A percentile compares a stretch with the other conserved stretches of the same genome.
Conservation (phyloP, 768 basidiomycete species). For the Phaeotremella skinneri region DNA sequence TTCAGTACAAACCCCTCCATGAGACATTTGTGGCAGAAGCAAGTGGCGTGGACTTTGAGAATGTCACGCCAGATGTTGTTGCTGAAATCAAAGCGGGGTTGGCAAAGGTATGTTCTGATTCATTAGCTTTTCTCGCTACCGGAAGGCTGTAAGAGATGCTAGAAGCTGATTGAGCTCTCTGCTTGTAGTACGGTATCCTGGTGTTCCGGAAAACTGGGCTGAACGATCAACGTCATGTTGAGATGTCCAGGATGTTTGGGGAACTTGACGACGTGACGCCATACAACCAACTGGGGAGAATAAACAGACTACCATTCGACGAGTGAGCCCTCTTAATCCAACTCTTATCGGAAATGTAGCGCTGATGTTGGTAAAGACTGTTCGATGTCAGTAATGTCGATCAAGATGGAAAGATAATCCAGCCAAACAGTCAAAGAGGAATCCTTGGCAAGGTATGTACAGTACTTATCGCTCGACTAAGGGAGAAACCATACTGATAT, state of each 20-base stretch:
- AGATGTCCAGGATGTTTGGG: constrained; percentile 24
- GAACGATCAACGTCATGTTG: constrained; percentile 22
- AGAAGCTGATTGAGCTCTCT: not conserved
- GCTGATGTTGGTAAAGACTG: constrained; percentile 10
- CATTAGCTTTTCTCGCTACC: not conserved
- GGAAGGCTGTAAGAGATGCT: not conserved
- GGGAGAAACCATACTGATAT: not conserved
- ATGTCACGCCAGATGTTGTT: constrained; percentile 22
- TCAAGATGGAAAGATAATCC: constrained; percentile 19
- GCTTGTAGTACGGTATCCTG: constrained; percentile 18
- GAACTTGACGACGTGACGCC: constrained; percentile 25
- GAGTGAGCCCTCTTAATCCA: constrained; percentile 11
- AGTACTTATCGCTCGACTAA: not conserved
- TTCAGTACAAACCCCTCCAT: constrained; percentile 12
- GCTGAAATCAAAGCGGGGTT: constrained; percentile 37
- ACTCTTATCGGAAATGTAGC: not conserved
- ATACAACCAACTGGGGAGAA: constrained; percentile 14
- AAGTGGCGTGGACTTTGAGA: constrained; percentile 14
- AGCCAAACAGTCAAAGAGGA: constrained; percentile 17
- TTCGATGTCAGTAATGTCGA: constrained; percentile 30
- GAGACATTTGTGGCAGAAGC: constrained; percentile 25
- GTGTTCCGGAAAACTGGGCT: constrained; percentile 23
- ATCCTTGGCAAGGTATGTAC: constrained; percentile 6
- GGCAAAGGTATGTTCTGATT: constrained; percentile 12
- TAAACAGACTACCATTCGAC: constrained; percentile 23